Conservation (phyloP, 345 rosid species). For the Geranium rotundifolium region DNA sequence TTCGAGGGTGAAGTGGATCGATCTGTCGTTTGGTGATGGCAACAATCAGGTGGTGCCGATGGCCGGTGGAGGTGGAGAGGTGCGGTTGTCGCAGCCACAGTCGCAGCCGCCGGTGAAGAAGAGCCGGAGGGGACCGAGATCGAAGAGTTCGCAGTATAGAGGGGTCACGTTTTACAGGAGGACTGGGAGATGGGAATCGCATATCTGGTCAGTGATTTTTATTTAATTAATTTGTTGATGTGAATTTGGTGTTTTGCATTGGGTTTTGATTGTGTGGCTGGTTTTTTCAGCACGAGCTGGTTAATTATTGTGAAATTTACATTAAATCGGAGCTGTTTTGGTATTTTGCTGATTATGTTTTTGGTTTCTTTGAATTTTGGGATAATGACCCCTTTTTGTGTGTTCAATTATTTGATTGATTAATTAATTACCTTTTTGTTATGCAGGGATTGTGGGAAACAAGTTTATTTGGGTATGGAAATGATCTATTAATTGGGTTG, state of each 20-base stretch:
- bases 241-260: too few relatives aligned
- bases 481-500: background rate
- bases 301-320: too few relatives aligned
- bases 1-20: slow-evolving; percentile 21
- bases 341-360: too few relatives aligned
- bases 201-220: slow-evolving; percentile 42
- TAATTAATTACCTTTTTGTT: background rate
- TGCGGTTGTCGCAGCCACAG: slow-evolving; percentile 11
- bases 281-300: too few relatives aligned
- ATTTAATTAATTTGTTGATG: background rate
- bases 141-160: slow-evolving; percentile 67
- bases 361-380: background rate
- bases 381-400: too few relatives aligned
- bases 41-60: too few relatives aligned
- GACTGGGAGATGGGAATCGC: slow-evolving; percentile 84
- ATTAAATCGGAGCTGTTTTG: too few relatives aligned
- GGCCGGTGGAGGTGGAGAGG: slow-evolving; percentile 5
- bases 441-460: slow-evolving; percentile 84
- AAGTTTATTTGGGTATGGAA: slow-evolving; percentile 60
- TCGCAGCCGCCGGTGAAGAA: slow-evolving; percentile 25
- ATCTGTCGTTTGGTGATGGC: slow-evolving; percentile 12
- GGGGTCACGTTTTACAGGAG: slow-evolving; percentile 72
- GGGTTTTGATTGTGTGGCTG: too few relatives aligned
- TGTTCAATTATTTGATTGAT: background rate
- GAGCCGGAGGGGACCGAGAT: slow-evolving; percentile 71